Evolutionary conservation across 202 grass and related monocot species (phyloP).

Genomic region (Brachypodium distachyon): DNA sequence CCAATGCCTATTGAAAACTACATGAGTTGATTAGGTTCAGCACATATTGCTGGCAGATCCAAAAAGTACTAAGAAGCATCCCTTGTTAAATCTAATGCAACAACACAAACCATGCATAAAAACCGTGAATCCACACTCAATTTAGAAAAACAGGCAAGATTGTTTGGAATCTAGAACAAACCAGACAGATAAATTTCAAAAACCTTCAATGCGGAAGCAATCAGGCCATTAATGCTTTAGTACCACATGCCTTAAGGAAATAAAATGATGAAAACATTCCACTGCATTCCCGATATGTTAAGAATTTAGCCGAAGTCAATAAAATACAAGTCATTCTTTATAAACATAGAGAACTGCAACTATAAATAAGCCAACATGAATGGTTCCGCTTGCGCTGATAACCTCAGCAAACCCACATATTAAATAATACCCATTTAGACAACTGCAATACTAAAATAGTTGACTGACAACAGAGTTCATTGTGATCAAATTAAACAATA

Average conservation of each 20-base stretch:
- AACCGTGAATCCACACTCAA: not conserved
- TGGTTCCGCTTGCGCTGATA: not conserved
- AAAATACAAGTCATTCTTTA: not conserved
- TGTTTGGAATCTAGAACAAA: conserved; percentile 6
- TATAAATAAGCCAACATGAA: not conserved
- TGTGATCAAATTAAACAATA: not conserved
- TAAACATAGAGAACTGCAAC: not conserved
- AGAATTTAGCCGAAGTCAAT: not conserved
- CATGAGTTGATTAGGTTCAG: not conserved
- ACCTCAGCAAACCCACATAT: not conserved
- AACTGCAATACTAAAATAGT: not conserved
- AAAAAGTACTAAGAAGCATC: not conserved
- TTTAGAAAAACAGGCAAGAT: not conserved
- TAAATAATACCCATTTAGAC: not conserved
- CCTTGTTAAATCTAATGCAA: not conserved
- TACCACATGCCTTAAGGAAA: not conserved
- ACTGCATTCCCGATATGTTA: not conserved
- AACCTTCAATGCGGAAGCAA: not conserved
- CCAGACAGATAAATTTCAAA: not conserved
- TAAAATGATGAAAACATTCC: not conserved
- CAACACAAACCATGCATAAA: not conserved
- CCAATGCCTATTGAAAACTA: not conserved
- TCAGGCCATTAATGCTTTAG: not conserved
- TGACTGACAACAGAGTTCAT: not conserved
- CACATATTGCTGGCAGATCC: not conserved